Evolutionary conservation across 768 basidiomycete species (phyloP).

Genomic region (Pleurotus sapidus): DNA sequence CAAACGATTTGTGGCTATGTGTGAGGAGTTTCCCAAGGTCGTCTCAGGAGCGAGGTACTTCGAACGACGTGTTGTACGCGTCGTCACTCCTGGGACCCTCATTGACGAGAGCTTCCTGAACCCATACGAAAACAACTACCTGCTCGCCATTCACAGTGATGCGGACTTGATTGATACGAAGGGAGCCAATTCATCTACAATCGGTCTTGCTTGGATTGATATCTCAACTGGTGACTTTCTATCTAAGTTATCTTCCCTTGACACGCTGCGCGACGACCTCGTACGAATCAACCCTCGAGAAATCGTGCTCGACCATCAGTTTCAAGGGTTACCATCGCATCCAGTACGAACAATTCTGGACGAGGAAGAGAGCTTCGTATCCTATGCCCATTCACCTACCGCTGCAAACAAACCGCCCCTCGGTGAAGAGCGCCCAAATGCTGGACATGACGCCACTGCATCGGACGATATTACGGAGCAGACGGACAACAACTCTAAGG

Average conservation of each 20-base stretch:
- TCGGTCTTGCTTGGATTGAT: slow-evolving; percentile 93
- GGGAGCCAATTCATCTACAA: slow-evolving; percentile 9
- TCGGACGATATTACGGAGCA: neutral
- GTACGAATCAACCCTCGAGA: slow-evolving; percentile 80
- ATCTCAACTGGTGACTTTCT: slow-evolving; percentile 94
- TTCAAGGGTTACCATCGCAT: slow-evolving; percentile 35
- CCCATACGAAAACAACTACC: slow-evolving; percentile 85
- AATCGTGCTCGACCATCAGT: slow-evolving; percentile 58
- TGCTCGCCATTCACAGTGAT: slow-evolving; percentile 55
- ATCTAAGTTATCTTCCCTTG: slow-evolving; percentile 55
- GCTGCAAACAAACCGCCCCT: neutral
- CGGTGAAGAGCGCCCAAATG: neutral
- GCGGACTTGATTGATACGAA: slow-evolving; percentile 3
- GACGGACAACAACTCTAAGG: neutral
- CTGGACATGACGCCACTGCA: neutral
- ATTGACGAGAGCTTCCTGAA: slow-evolving; percentile 90
- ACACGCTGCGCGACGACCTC: slow-evolving; percentile 74
- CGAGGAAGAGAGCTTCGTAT: slow-evolving; percentile 55
- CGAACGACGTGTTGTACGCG: slow-evolving; percentile 78
- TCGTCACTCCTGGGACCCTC: slow-evolving; percentile 92
- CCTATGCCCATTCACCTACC: slow-evolving; percentile 31
- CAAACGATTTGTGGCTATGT: slow-evolving; percentile 85
- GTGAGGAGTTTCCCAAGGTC: slow-evolving; percentile 78
- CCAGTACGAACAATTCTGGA: slow-evolving; percentile 45
- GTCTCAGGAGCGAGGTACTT: slow-evolving; percentile 55